Base-by-base conservation (phyloP, 179 eudicot species). In the Actinidia arguta region DNA sequence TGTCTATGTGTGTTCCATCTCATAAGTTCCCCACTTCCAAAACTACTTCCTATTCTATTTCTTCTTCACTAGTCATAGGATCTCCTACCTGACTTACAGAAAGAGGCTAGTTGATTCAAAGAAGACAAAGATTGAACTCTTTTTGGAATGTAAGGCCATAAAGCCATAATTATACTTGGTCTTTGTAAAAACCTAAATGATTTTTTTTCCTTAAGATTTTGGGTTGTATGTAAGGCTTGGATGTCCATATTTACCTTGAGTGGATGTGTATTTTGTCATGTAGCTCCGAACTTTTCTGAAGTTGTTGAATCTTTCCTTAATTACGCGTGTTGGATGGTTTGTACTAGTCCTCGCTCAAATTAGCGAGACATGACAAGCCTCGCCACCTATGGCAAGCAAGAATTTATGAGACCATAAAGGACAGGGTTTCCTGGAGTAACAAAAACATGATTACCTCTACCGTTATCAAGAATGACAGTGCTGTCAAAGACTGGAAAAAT, bases 401-500 rank as follows among this genome's bases (percentile, higher is more conserved):
- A 44, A n/a, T n/a, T 5, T 27, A 42, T 44, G 16, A 56, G 27
- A 31, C 73, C 8, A 81, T 58, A 71, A 61, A 31, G 68, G 39
- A 44, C 75, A 55, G 36, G 55, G 75, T 80, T 70, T 71, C 46
- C 68, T 13, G 46, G 42, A 8, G 24, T 59, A 63, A 67, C 20
- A 50, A 72, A 67, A 6, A 64, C 47, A 50, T 36, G 81, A 86
- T 75, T 80, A 96, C 99, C 98, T 96, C 99, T 63, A 92, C 94
- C 8, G 90, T 92, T 75, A 91, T 81, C 84, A 91, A 91, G 83
- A 93, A 95, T 76, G 95, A 76, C 83, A 92, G 50, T 46, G 93
- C 97, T 5, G 96, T 85, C 83, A 94, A 79, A 83, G 90, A 31
- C 88, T 74, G 99, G 99, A 70, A 93, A 85, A 80, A 92, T 88